Base-by-base conservation (phyloP, 176 grass and related monocot species). In the Lolium perenne region DNA sequence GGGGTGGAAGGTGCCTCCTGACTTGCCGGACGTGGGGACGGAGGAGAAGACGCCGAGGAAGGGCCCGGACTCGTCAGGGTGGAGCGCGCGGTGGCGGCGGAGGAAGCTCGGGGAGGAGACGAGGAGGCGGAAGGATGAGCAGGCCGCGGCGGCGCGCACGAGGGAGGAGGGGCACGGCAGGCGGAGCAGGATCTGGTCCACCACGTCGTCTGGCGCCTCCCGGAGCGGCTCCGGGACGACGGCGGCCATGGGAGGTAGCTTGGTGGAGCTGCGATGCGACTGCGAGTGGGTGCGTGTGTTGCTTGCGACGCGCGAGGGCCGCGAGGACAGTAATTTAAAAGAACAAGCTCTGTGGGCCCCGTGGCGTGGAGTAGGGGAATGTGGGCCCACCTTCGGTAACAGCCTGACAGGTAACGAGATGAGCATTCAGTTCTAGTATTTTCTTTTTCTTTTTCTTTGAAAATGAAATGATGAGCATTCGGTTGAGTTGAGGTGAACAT, bases 1-100 rank as follows among this genome's bases (percentile, higher is more conserved):
- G 8, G 83, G 88, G 78, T 86, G 83, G 88, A 90, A 90, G 41
- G 8, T 21, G 10, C 35, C 38, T 20, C 3, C 76, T 0, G 14
- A 2, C 1, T 7, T 7, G 6, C 38, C 9, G 12, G 2, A 77
- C 0, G 64, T 9, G 1, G 71, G 50, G 12, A 73, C 53, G 1
- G 63, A 69, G 65, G 65, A 69, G 65, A 69, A 18, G 65, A 18
- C 32, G 0, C 32, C 35, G 32, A 69, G 35, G 29, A 40, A 38
- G 7, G 65, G 65, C 2, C 35, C 65, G 16, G 63, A 35, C 63
- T 32, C 26, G 63, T 66, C 14, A 1, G 65, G 65, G 65, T 69
- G 35, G 7, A 69, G 65, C 65, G 32, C 65, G 65, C 65, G 35
- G 65, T 69, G 65, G 16, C 65, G 35, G 65, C 65, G 65, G 16